Conservation (phyloP, 1,139 yeast species). For the Yueomyces sp. region DNA sequence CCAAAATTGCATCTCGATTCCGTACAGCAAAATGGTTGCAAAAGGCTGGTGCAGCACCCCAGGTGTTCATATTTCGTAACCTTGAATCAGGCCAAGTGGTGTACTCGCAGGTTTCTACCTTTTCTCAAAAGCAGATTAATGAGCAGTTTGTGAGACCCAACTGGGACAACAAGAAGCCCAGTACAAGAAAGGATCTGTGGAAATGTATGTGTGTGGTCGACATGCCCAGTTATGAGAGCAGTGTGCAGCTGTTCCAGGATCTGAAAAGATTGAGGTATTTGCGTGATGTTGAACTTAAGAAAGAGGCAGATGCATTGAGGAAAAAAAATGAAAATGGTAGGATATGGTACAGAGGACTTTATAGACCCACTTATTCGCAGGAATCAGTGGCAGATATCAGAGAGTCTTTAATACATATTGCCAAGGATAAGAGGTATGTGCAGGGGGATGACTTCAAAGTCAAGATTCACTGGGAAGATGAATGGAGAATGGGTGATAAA, state of each 20-base stretch:
- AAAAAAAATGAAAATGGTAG: slow-evolving; percentile 58
- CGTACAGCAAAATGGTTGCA: slow-evolving; percentile 39
- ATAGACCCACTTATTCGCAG: slow-evolving; percentile 80
- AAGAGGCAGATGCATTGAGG: slow-evolving; percentile 57
- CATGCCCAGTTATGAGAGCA: slow-evolving; percentile 48
- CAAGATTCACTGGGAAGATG: slow-evolving; percentile 67
- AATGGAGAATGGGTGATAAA: slow-evolving; percentile 71
- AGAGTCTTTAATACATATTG: slow-evolving; percentile 52
- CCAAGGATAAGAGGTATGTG: slow-evolving; percentile 12
- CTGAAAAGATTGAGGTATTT: slow-evolving; percentile 60
- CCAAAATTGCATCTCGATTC: slow-evolving; percentile 14
- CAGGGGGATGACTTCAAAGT: slow-evolving; percentile 2
- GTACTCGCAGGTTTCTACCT: slow-evolving; percentile 73
- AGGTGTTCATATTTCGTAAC: slow-evolving; percentile 71
- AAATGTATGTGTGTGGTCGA: slow-evolving; percentile 79
- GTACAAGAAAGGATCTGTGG: slow-evolving; percentile 77
- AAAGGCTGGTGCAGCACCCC: slow-evolving; percentile 57
- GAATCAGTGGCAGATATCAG: slow-evolving; percentile 85
- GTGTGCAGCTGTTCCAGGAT: slow-evolving; percentile 64
- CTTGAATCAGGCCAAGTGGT: slow-evolving; percentile 81
- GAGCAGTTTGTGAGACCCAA: slow-evolving; percentile 63
- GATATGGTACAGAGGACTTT: slow-evolving; percentile 74
- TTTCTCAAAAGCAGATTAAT: slow-evolving; percentile 52
- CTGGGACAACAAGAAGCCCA: slow-evolving; percentile 80
- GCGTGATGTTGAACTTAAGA: slow-evolving; percentile 49